These are phyloP conservation scores for Epichloe glyceriae DNA, from an alignment of 2,329 filamentous ascomycete genomes.

Conservation along the genomic window DNA sequence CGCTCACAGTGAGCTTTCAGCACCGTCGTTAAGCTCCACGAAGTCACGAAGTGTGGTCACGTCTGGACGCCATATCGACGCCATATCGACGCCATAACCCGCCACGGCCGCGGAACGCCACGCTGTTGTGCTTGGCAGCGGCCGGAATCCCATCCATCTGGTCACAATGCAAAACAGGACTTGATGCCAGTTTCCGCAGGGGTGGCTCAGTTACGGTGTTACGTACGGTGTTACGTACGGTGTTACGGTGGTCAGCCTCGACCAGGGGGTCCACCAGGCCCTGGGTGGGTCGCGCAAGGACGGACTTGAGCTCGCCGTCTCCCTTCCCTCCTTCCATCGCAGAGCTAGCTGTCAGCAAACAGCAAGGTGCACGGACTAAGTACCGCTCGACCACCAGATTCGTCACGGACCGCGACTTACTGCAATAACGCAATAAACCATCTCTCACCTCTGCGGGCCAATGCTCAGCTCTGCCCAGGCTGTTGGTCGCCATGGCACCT, in stretches of 20 bases:
- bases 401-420: constrained; percentile 2
- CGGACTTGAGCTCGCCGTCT: constrained; percentile 1
- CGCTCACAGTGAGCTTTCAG: constrained; percentile 2
- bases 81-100: constrained; percentile 8
- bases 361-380: not conserved
- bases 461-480: constrained; percentile 5
- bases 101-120: constrained; percentile 6
- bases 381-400: constrained; percentile 4
- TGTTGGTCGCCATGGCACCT: constrained; percentile 6
- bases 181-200: too few species aligned
- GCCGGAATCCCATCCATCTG: too few species aligned
- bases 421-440: too few species aligned
- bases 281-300: constrained; percentile 1
- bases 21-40: not conserved
- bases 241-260: constrained; percentile 6
- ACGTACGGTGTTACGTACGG: too few species aligned
- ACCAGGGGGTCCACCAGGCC: constrained; percentile 3
- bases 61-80: not conserved
- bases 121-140: not conserved
- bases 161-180: too few species aligned
- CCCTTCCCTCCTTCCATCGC: not conserved
- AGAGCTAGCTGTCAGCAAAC: constrained; percentile 3
- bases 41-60: constrained; percentile 2
- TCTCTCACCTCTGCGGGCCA: constrained; percentile 3
- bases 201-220: too few species aligned